Percentiles rank a stretch among this genome's conserved stretches.
Evolutionary conservation across 2,329 filamentous ascomycete genomes (phyloP).

Genomic region (Monosporascus sp.): DNA sequence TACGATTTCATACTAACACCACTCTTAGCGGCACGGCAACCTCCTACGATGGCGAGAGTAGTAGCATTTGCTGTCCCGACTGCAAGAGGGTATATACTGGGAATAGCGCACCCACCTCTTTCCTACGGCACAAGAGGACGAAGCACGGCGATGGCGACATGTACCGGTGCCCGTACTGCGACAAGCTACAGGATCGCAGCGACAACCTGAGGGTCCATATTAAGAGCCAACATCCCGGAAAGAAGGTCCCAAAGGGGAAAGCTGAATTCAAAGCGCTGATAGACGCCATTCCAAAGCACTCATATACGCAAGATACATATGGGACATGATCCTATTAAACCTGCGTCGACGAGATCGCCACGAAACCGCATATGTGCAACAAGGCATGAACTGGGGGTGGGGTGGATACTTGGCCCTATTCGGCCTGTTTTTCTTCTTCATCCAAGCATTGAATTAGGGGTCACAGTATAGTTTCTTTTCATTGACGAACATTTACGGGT

Average conservation of each 20-base stretch:
- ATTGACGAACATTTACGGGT: too few species aligned
- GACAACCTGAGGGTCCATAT: constrained; percentile 3
- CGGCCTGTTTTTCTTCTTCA: too few species aligned
- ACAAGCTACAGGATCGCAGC: neutral
- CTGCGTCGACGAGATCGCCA: too few species aligned
- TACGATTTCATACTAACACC: too few species aligned
- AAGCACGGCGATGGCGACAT: neutral
- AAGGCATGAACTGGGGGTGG: too few species aligned
- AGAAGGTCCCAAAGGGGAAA: neutral
- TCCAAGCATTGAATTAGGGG: too few species aligned
- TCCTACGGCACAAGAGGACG: constrained; percentile 1
- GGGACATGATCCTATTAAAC: too few species aligned
- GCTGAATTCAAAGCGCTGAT: neutral
- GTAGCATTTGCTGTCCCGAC: neutral
- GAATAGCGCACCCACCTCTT: neutral
- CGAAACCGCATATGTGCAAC: too few species aligned
- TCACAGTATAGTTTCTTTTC: too few species aligned
- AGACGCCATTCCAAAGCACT: too few species aligned
- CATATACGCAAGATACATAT: too few species aligned
- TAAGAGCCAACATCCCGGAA: neutral
- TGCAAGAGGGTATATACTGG: neutral
- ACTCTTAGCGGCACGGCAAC: neutral
- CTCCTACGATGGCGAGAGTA: neutral
- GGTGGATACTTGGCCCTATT: too few species aligned
- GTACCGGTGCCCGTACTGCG: constrained; percentile 2